Evolutionary conservation across 345 rosid genomes (phyloP), one percentile per base, ranked within the genome.

Genomic region (Salix viminalis): DNA sequence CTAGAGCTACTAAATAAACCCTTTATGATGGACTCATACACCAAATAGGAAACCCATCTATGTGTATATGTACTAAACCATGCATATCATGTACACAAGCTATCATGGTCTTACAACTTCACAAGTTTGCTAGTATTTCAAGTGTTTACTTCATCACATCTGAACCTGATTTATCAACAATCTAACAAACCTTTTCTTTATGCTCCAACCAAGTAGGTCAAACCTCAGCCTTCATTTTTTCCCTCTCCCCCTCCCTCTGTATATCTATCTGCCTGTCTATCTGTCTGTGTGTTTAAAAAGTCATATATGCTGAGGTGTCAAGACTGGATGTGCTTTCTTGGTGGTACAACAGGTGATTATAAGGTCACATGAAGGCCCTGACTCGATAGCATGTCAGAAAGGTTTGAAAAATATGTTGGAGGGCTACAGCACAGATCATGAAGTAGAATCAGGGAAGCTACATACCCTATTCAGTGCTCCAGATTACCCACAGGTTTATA

Each of bases 291-390:
- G 6, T 34, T 9, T 61, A 4, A 15, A 15, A 61, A n/a, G 21
- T 19, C 6, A 10, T 36, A 16, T 6, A 39, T 9, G 23, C 0
- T 32, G 6, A 36, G 39, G 19, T 28, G 2, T 16, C 24, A 68
- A 74, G 65, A 74, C 39, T 74, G 32, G 18, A 10, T 69, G 11
- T 7, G 37, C 2, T 61, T 77, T 65, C 50, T 72, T 78, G 32
- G 26, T 71, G 41, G 71, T 72, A 18, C 41, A 46, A 52, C 71
- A 84, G 88, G 72, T 81, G 73, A 81, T 87, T 75, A 87, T 83
- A 81, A 83, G 86, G 77, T 87, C 88, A 77, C 86, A 81, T 34
- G 86, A 87, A 76, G 88, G 86, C 6, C 82, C 85, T 0, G 86
- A 81, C 76, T 80, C 82, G 67, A 77, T 87, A 82, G 58, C 75